A percentile compares a stretch with the other conserved stretches of the same genome.
These are phyloP conservation scores for Pythium aphanidermatum DNA, from an alignment of 352 stramenopile genomes.

Conservation along the genomic window DNA sequence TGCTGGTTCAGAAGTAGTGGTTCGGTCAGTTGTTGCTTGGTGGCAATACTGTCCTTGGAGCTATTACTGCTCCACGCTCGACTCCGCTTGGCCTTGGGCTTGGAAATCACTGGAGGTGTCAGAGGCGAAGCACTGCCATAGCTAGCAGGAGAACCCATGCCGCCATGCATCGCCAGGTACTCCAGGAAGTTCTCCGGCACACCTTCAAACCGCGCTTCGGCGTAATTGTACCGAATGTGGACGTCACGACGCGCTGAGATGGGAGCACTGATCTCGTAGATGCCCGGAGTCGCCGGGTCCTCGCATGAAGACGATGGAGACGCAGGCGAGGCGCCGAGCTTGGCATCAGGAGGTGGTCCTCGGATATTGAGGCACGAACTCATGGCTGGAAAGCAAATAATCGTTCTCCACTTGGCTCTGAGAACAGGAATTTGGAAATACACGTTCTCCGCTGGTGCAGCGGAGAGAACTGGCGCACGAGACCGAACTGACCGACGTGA, in stretches of 20 bases:
- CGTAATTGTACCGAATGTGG: constrained; percentile 85
- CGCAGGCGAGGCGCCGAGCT: constrained; percentile 21
- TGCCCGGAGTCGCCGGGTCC: constrained; percentile 23
- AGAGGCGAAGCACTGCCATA: constrained; percentile 19
- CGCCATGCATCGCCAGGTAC: constrained; percentile 33
- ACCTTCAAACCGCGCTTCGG: constrained; percentile 81
- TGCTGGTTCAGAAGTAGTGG: constrained; percentile 76
- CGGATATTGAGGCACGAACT: constrained; percentile 47
- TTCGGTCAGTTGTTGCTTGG: constrained; percentile 21
- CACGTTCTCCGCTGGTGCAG: too few species aligned
- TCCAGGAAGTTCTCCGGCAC: constrained; percentile 79
- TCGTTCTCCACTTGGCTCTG: neutral
- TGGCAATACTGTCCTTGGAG: constrained; percentile 11
- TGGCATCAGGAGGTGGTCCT: constrained; percentile 23
- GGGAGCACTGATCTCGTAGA: constrained; percentile 63
- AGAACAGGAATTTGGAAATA: constrained; percentile 10
- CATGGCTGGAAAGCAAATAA: constrained; percentile 17
- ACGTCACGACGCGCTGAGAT: constrained; percentile 79
- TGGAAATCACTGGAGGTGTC: constrained; percentile 17
- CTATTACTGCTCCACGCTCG: constrained; percentile 21
- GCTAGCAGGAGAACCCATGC: neutral
- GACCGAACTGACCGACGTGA: constrained; percentile 1
- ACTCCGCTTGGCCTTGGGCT: constrained; percentile 23
- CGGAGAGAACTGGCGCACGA: neutral
- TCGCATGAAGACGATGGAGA: constrained; percentile 27